Conservation (phyloP, 306 rosid genomes). For the Lathyrus aphaca region DNA sequence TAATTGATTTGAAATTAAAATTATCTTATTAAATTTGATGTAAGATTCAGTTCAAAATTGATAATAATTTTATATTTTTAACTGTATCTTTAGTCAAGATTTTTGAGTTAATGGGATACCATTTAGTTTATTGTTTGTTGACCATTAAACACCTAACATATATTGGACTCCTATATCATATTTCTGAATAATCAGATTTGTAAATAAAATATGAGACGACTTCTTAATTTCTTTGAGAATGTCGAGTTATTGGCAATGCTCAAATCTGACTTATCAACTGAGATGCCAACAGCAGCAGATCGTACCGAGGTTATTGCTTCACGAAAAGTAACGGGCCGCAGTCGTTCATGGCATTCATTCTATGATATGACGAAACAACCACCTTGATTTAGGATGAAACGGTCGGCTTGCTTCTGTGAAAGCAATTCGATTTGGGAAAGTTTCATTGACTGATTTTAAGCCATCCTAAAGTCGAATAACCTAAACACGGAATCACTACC, state of each 20-base stretch:
- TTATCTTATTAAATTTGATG: background rate
- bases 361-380: conserved; percentile 4
- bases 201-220: background rate
- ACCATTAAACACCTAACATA: background rate
- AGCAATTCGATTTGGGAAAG: background rate
- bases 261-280: background rate
- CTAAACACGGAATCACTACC: conserved; percentile 4
- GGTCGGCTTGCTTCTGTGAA: background rate
- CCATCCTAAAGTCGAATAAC: conserved; percentile 2
- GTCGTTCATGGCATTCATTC: background rate
- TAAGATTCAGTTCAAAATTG: background rate
- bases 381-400: background rate
- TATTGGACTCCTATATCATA: background rate
- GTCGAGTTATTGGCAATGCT: background rate
- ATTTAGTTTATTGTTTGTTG: too few relatives aligned
- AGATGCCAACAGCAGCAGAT: background rate
- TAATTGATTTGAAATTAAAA: background rate
- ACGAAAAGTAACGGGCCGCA: background rate
- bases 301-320: background rate
- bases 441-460: conserved; percentile 15
- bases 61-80: background rate
- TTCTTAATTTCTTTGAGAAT: background rate
- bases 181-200: background rate
- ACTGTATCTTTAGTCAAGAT: background rate
- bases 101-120: conserved; percentile 8